These are phyloP conservation scores for Apiospora pterosperma DNA, from an alignment of 2,329 filamentous ascomycete genomes.

Conservation along the genomic window DNA sequence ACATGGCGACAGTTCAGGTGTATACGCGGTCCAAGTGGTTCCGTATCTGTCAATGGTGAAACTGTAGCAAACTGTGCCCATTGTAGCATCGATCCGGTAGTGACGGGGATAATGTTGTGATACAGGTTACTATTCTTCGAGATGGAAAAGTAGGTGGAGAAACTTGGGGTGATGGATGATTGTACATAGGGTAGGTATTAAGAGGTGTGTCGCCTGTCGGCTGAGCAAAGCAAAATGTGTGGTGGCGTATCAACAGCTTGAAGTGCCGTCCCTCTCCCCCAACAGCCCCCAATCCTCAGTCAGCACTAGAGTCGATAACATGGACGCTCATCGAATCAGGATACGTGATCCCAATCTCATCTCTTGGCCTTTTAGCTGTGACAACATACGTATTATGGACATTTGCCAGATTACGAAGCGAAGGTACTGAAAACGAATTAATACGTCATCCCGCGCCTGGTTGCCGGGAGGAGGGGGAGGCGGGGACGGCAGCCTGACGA, in stretches of 20 bases:
- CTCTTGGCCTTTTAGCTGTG: not conserved
- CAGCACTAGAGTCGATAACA: not conserved
- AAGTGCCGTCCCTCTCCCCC: not conserved
- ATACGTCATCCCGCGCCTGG: constrained; percentile 47
- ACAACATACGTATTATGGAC: constrained; percentile 38
- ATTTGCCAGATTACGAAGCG: constrained; percentile 49
- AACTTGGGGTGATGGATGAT: not conserved
- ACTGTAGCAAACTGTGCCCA: not conserved
- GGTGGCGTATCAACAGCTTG: not conserved
- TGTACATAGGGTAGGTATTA: no score
- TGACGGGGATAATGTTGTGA: no score
- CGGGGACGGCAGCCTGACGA: constrained; percentile 46
- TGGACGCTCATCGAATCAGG: not conserved
- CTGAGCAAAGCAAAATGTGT: no score
- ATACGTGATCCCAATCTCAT: not conserved
- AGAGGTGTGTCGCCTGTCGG: no score
- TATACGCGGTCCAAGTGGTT: not conserved
- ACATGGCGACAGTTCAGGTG: not conserved
- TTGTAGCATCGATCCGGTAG: no score
- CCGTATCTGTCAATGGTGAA: not conserved
- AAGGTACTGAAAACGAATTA: constrained; percentile 44
- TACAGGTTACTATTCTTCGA: no score
- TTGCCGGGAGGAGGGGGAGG: constrained; percentile 46
- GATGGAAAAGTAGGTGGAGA: no score
- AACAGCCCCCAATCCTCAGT: not conserved